Evolutionary conservation across 2,329 filamentous ascomycete species (phyloP).

Genomic region (Epichloe aotearoae): DNA sequence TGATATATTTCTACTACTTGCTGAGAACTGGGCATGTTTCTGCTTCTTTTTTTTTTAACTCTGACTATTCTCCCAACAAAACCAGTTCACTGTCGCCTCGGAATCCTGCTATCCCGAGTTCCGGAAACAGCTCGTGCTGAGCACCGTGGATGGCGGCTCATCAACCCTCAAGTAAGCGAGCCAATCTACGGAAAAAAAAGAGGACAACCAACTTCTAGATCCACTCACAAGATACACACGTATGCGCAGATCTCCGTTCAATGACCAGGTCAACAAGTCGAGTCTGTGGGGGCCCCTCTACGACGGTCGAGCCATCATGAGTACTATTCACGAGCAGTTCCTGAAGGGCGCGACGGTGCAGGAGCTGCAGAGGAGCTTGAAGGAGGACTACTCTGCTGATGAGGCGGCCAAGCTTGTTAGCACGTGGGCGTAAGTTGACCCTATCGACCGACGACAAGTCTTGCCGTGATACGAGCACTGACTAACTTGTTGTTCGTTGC

Average conservation of each 20-base stretch:
- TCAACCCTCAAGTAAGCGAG: slow-evolving; percentile 30
- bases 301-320: slow-evolving; percentile 30
- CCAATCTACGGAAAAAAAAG: no score
- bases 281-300: slow-evolving; percentile 28
- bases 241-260: slow-evolving; percentile 23
- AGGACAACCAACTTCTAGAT: neutral
- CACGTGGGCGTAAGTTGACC: slow-evolving; percentile 24
- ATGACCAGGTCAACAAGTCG: slow-evolving; percentile 26
- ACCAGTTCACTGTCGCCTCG: slow-evolving; percentile 28
- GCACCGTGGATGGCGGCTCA: slow-evolving; percentile 28
- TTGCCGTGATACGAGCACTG: neutral
- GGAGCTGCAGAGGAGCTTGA: slow-evolving; percentile 26
- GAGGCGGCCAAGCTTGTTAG: slow-evolving; percentile 19
- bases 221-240: no score
- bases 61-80: neutral
- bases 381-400: slow-evolving; percentile 23
- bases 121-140: slow-evolving; percentile 27
- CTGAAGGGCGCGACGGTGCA: slow-evolving; percentile 26
- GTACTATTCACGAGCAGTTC: slow-evolving; percentile 27
- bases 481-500: neutral
- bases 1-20: neutral
- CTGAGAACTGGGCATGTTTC: neutral
- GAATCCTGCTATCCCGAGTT: slow-evolving; percentile 30
- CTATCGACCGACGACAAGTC: neutral
- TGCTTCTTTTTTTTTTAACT: neutral